These are phyloP conservation scores for Blastocystis sp. DNA, from an alignment of 352 stramenopile species.

Conservation along the genomic window DNA sequence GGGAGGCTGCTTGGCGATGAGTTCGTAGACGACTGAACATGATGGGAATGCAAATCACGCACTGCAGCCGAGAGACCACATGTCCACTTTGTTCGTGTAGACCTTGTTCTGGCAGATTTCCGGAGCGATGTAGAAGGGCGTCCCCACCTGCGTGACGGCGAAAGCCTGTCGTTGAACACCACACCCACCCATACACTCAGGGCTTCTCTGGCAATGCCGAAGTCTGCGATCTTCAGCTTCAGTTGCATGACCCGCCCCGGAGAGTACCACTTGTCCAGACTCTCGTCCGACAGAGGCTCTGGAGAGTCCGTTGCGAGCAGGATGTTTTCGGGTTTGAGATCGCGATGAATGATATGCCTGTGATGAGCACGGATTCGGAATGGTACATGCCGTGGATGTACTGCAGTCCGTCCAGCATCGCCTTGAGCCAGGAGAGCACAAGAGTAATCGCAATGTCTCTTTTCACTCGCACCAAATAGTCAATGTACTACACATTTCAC, in stretches of 20 bases:
- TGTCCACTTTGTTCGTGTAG: slow-evolving; percentile 61
- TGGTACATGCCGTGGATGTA: slow-evolving; percentile 21
- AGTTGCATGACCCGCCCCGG: not conserved
- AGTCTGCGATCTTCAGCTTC: slow-evolving; percentile 4
- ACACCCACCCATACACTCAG: not conserved
- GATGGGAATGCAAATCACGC: not conserved
- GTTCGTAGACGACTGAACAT: not conserved
- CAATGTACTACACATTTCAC: not conserved
- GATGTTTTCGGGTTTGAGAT: slow-evolving; percentile 49
- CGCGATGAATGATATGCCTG: slow-evolving; percentile 41
- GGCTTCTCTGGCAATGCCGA: slow-evolving; percentile 40
- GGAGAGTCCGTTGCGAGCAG: not conserved
- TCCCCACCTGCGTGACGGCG: slow-evolving; percentile 41
- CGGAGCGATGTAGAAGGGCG: slow-evolving; percentile 45
- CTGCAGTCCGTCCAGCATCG: not conserved
- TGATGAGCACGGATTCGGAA: not conserved
- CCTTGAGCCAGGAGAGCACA: not conserved
- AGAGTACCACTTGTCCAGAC: not conserved
- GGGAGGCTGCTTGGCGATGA: slow-evolving; percentile 14
- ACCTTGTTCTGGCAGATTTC: slow-evolving; percentile 26
- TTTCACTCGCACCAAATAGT: slow-evolving; percentile 1
- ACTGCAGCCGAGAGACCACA: slow-evolving; percentile 63
- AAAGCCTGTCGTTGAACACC: not conserved
- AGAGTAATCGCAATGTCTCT: not conserved
- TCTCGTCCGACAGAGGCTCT: not conserved